Evolutionary conservation across 208 protist genomes (phyloP).

Genomic region (Trypanosomatidae sp.): DNA sequence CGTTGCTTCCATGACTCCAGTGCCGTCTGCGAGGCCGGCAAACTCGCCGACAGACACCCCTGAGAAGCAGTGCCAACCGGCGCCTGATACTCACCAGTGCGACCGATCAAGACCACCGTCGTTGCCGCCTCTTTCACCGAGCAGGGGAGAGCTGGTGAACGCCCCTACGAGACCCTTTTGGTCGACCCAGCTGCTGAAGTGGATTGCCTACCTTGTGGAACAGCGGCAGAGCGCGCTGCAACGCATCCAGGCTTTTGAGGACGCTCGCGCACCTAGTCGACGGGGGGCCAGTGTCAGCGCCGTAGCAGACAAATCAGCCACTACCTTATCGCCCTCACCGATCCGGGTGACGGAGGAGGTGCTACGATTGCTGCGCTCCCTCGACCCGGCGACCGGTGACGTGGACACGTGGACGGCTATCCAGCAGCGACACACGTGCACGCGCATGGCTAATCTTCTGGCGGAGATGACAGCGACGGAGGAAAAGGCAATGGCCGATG

Average conservation of each 20-base stretch:
- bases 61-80: constrained; percentile 7
- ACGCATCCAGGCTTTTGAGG: constrained; percentile 22
- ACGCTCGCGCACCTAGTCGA: constrained; percentile 11
- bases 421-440: constrained; percentile 24
- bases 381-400: constrained; percentile 4
- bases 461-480: constrained; percentile 24
- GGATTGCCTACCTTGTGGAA: constrained; percentile 23
- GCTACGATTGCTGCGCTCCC: constrained; percentile 22
- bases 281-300: neutral
- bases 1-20: neutral
- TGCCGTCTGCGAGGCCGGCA: neutral
- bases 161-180: neutral
- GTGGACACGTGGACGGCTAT: constrained; percentile 2
- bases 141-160: constrained; percentile 4
- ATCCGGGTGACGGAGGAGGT: constrained; percentile 7
- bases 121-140: constrained; percentile 5
- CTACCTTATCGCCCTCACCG: neutral
- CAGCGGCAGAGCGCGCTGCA: constrained; percentile 15
- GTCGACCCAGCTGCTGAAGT: constrained; percentile 20
- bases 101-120: neutral
- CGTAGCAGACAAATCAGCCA: neutral
- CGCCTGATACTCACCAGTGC: neutral
- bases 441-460: constrained; percentile 18
- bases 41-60: neutral
- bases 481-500: constrained; percentile 15